A percentile compares a stretch with the other conserved stretches of the same genome.
Conservation (phyloP, 202 grass and related monocot species). For the Schoenoplectus tabernaemontani region DNA sequence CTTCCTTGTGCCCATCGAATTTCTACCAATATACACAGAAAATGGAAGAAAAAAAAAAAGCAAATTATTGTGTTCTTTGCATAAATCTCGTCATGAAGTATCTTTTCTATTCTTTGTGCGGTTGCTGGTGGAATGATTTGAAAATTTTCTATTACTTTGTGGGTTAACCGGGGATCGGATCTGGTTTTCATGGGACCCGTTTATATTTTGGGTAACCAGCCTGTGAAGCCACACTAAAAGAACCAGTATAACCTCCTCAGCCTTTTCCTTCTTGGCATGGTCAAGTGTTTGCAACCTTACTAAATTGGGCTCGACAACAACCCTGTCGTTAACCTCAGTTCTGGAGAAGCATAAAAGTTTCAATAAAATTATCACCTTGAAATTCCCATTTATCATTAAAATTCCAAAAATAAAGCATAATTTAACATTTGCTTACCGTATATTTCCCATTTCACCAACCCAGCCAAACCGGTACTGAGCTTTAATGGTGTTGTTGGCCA, state of each 20-base stretch:
- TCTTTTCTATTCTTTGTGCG: neutral
- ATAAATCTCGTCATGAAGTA: neutral
- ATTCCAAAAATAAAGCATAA: neutral
- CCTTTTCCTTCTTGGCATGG: conserved; percentile 34
- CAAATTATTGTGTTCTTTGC: neutral
- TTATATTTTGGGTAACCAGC: conserved; percentile 21
- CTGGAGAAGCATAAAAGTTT: conserved; percentile 6
- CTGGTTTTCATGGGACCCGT: neutral
- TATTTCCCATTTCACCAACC: conserved; percentile 37
- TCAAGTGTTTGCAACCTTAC: conserved; percentile 39
- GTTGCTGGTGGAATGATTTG: neutral
- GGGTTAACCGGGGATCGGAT: neutral
- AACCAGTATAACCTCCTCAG: conserved; percentile 29
- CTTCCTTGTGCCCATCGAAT: neutral
- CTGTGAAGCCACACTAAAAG: conserved; percentile 37
- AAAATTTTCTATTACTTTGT: neutral
- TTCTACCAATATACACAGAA: neutral
- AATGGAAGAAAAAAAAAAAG: neutral
- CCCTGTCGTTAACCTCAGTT: conserved; percentile 14
- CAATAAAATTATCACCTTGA: neutral
- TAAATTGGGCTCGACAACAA: neutral
- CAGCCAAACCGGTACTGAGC: conserved; percentile 34
- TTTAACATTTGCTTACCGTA: conserved; percentile 20
- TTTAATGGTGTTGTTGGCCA: conserved; percentile 44
- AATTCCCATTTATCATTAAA: neutral